A percentile compares a stretch with the other conserved stretches of the same genome.
Evolutionary conservation across 2,329 filamentous ascomycete species (phyloP).

Genomic region (Harringtonia lauricola): DNA sequence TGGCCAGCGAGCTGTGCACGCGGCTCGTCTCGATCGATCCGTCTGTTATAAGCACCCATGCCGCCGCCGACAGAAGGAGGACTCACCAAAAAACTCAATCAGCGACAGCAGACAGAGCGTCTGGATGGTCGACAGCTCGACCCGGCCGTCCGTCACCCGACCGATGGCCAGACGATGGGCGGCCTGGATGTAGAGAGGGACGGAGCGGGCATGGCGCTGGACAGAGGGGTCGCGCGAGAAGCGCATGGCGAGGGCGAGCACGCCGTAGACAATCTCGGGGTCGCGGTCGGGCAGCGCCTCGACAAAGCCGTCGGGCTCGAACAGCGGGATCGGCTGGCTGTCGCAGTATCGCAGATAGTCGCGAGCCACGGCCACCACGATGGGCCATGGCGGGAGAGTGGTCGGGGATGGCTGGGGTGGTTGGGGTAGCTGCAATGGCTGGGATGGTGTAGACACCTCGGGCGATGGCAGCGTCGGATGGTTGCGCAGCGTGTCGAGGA

Average conservation of each 20-base stretch:
- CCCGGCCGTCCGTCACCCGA: conserved; percentile 1
- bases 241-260: conserved; percentile 1
- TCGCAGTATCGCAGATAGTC: conserved; percentile 2
- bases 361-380: background rate
- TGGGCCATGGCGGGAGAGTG: background rate
- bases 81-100: background rate
- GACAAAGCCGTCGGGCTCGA: conserved; percentile 1
- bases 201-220: background rate
- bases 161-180: conserved; percentile 1
- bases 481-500: background rate
- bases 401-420: background rate
- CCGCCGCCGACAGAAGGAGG: too few relatives aligned
- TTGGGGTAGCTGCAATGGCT: background rate
- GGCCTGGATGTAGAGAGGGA: background rate
- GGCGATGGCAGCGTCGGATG: background rate
- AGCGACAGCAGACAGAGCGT: conserved; percentile 2
- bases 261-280: background rate
- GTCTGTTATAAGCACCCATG: background rate
- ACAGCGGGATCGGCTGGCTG: conserved; percentile 1
- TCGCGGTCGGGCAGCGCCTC: background rate
- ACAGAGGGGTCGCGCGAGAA: background rate
- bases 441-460: background rate
- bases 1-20: conserved; percentile 3
- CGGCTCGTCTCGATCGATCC: conserved; percentile 1
- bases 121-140: conserved; percentile 5